Conservation (phyloP, 805 yeast species). For the Nakazawaea populi region DNA sequence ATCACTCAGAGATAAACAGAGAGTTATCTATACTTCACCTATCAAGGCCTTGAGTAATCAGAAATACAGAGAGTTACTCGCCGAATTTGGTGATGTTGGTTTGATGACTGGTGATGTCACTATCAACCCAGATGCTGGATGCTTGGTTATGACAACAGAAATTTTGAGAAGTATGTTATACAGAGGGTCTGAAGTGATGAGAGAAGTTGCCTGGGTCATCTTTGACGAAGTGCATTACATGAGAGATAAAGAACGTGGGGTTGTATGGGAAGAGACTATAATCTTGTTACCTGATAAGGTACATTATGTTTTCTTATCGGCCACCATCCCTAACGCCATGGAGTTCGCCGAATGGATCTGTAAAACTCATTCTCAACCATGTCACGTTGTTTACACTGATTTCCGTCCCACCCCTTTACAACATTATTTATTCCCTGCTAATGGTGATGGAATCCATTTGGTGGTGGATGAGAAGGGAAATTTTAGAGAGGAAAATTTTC, state of each 20-base stretch:
- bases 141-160: conserved; percentile 98
- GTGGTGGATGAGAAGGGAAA: conserved; percentile 97
- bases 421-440: conserved; percentile 97
- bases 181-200: conserved; percentile 95
- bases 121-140: conserved; percentile 96
- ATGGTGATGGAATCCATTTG: conserved; percentile 94
- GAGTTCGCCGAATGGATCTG: conserved; percentile 99
- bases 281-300: conserved; percentile 94
- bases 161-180: conserved; percentile 95
- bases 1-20: conserved; percentile 82
- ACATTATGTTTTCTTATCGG: conserved; percentile 87
- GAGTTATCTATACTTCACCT: conserved; percentile 94
- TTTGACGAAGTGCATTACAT: conserved; percentile 98
- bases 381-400: conserved; percentile 97
- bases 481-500: conserved; percentile 96
- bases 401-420: conserved; percentile 98
- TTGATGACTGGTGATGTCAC: conserved; percentile 99
- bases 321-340: conserved; percentile 97
- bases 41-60: conserved; percentile 93
- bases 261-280: conserved; percentile 99
- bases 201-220: conserved; percentile 98
- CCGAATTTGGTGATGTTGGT: conserved; percentile 96
- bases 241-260: conserved; percentile 98
- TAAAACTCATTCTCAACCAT: conserved; percentile 90
- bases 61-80: conserved; percentile 84